Percentiles rank a stretch among this genome's conserved stretches.
These are phyloP conservation scores for Pelargonium exstipulatum DNA, from an alignment of 441 rosid species.

Conservation along the genomic window DNA sequence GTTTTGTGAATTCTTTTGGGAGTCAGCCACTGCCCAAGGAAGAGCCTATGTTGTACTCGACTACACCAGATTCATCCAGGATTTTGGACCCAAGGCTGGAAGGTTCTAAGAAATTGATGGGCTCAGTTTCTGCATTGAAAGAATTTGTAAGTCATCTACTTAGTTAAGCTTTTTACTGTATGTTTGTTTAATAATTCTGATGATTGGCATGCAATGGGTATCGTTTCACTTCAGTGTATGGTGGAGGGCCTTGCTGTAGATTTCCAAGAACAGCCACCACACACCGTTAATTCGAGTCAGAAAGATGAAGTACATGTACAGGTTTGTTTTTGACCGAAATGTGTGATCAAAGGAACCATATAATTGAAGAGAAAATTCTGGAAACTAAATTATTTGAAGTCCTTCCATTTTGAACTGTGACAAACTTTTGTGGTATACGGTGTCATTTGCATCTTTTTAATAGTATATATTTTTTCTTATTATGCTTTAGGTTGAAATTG, in stretches of 20 bases:
- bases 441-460: neutral
- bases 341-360: neutral
- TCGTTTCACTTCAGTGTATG: slow-evolving; percentile 50
- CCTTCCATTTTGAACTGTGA: neutral
- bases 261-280: slow-evolving; percentile 55
- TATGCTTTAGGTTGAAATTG: slow-evolving; percentile 70
- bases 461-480: slow-evolving; percentile 6
- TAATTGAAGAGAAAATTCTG: neutral
- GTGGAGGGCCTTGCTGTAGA: slow-evolving; percentile 68
- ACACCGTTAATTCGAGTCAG: slow-evolving; percentile 51
- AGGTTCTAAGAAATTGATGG: slow-evolving; percentile 47
- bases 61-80: slow-evolving; percentile 53
- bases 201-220: slow-evolving; percentile 24
- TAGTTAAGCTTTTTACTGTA: neutral
- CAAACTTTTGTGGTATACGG: neutral
- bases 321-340: slow-evolving; percentile 41
- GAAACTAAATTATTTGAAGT: neutral
- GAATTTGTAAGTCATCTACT: slow-evolving; percentile 63
- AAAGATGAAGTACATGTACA: slow-evolving; percentile 77
- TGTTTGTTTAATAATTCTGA: slow-evolving; percentile 11
- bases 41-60: slow-evolving; percentile 45
- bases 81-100: slow-evolving; percentile 65
- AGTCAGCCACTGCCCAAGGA: slow-evolving; percentile 50
- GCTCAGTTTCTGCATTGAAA: slow-evolving; percentile 70
- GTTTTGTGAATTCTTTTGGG: slow-evolving; percentile 43